A percentile compares a stretch with the other conserved stretches of the same genome.
These are phyloP conservation scores for Citrus hindsii DNA, from an alignment of 345 rosid genomes.

Conservation along the genomic window DNA sequence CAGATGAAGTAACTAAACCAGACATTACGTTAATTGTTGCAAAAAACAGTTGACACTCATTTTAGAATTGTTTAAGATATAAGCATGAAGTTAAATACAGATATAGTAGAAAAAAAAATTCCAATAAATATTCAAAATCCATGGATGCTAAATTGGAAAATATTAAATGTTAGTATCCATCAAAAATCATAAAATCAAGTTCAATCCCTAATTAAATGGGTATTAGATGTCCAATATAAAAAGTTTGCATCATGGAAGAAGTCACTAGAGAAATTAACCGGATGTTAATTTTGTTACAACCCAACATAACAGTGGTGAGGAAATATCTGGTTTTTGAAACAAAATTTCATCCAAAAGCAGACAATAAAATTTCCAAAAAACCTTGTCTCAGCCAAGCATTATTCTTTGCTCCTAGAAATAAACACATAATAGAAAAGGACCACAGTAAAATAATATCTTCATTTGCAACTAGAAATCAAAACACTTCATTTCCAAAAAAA, in stretches of 20 bases:
- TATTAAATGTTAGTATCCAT: background rate
- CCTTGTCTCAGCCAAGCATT: background rate
- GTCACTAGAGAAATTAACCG: background rate
- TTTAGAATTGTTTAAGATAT: background rate
- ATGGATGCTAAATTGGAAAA: background rate
- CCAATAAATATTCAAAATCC: background rate
- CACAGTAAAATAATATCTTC: background rate
- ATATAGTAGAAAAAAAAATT: background rate
- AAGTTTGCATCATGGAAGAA: background rate
- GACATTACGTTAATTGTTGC: background rate
- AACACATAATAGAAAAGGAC: background rate
- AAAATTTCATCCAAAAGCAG: background rate
- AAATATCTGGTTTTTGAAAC: background rate
- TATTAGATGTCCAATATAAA: background rate
- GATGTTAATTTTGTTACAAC: background rate
- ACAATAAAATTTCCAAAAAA: background rate
- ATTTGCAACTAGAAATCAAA: too few relatives aligned
- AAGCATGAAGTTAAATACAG: background rate
- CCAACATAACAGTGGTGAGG: background rate
- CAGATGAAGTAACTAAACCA: background rate
- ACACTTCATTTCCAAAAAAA: background rate
- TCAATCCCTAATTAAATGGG: background rate
- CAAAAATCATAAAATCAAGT: background rate
- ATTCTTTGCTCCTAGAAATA: background rate
- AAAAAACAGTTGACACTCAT: background rate